Evolutionary conservation across 2,329 filamentous ascomycete species (phyloP), one percentile per base, ranked within the genome.

Genomic region (Neoarthrinium moseri): DNA sequence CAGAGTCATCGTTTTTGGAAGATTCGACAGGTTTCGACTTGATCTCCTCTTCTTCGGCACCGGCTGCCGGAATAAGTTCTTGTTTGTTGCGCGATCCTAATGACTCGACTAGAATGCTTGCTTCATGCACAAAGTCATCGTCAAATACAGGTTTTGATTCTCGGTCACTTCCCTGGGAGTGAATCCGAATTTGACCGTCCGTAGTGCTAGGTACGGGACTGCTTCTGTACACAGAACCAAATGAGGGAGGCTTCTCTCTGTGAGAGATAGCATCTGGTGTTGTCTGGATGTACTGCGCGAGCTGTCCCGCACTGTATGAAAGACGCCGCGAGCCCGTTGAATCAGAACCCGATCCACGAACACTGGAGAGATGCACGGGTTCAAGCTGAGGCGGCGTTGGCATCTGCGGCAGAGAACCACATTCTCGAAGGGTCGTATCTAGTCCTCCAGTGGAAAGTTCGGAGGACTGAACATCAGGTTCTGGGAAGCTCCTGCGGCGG

Each of bases 241-340:
- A n/a, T n/a, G n/a, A n/a, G n/a, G n/a, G n/a, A n/a, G 8, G 26
- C 8, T 43, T 15, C n/a, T 43, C 12, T 4, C n/a, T 43, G 5
- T 15, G 22, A 17, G 20, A 8, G 11, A 10, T 13, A 15, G 12
- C 29, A 4, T 17, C 13, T 27, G n/a, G 10, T 24, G 32, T 8
- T 11, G 15, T 23, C 6, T 35, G 22, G 32, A 45, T 44, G 17
- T 44, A 44, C 13, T 44, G 30, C 15, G 53, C 52, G 18, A 63
- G 48, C 12, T 60, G 56, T 20, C 53, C 50, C 22, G 52, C 51
- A 46, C 55, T 62, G 30, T 56, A 57, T 7, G 57, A 61, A 30
- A 60, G 53, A 38, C 56, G 45, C 61, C 60, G 62, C 33, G 61
- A 63, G 40, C 41, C 51, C 21, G 54, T 50, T 6, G 61, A 64